These are phyloP conservation scores for Spirogloea muscicola DNA, from an alignment of 139 green algal species.

Conservation along the genomic window DNA sequence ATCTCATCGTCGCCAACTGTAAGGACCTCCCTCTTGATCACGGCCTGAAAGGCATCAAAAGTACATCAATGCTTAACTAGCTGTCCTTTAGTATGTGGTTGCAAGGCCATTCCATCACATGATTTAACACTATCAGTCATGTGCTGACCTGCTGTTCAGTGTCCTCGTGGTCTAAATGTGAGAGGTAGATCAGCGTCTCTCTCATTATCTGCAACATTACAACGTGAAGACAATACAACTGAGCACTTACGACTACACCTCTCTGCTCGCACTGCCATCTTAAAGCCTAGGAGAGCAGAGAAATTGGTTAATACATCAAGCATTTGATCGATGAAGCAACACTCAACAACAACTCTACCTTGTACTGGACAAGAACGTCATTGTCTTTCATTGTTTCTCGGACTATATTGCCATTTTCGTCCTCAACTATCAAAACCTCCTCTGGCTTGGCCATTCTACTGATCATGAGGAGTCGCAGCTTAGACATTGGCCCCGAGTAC, in stretches of 20 bases:
- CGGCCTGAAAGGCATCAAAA: no score
- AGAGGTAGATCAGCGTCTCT: conserved; percentile 96
- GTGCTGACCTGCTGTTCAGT: conserved; percentile 51
- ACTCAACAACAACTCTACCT: conserved; percentile 37
- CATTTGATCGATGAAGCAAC: neutral
- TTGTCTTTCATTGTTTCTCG: conserved; percentile 99
- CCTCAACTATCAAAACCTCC: conserved; percentile 97
- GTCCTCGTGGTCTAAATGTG: conserved; percentile 92
- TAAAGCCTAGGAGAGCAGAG: no score
- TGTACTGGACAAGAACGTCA: conserved; percentile 94
- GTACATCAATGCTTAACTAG: no score
- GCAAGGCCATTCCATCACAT: no score
- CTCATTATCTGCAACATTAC: conserved; percentile 77
- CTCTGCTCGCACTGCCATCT: no score
- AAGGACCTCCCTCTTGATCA: no score
- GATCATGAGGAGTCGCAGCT: conserved; percentile 70
- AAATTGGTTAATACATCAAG: neutral
- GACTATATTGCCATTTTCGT: conserved; percentile 98
- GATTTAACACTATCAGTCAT: no score
- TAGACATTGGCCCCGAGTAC: conserved; percentile 71
- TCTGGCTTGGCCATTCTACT: conserved; percentile 97
- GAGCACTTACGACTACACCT: no score
- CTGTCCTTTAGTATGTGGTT: no score
- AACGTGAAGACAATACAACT: no score
- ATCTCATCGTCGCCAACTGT: no score